Percentiles rank a stretch among this genome's conserved stretches.
phyloP scores from a whole-genome alignment of 2,329 filamentous ascomycete species.

The Phyllosticta capitalensis region DNA sequence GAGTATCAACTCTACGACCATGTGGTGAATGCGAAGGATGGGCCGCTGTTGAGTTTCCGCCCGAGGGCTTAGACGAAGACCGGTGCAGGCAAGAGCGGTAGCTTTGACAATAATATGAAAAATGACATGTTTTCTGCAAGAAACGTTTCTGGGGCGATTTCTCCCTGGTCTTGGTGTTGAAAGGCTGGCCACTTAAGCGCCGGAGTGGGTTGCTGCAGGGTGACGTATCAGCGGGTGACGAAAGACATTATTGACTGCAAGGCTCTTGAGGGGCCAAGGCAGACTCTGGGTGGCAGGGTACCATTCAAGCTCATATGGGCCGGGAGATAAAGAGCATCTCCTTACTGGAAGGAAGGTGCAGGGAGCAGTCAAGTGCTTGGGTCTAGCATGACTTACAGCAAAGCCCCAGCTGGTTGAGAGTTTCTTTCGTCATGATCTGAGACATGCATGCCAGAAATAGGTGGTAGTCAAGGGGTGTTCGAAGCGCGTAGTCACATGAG shows the following conservation, averaged over 20 bases:
- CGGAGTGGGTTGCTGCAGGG: not conserved
- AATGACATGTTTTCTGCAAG: not conserved
- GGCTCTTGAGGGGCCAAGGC: too few species aligned
- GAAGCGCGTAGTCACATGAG: not conserved
- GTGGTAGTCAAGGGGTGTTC: not conserved
- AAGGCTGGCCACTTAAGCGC: not conserved
- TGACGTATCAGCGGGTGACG: not conserved
- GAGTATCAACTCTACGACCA: not conserved
- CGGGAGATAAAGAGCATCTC: too few species aligned
- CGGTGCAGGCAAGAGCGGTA: not conserved
- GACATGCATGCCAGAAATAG: not conserved
- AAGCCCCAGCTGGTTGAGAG: too few species aligned
- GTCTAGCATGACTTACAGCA: too few species aligned
- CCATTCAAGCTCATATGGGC: too few species aligned
- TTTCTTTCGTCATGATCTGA: too few species aligned
- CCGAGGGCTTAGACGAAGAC: not conserved
- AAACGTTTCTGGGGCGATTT: not conserved
- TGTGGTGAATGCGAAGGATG: not conserved
- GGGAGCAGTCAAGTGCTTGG: too few species aligned
- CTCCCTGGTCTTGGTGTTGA: not conserved
- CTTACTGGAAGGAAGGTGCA: too few species aligned
- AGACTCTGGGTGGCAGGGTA: too few species aligned
- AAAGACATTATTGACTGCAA: too few species aligned
- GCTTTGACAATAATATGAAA: not conserved
- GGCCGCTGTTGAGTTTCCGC: not conserved